Percentiles rank a stretch among this genome's conserved stretches.
Conservation (phyloP, 106 monocot genomes). For the Apostasia shenzhenica region DNA sequence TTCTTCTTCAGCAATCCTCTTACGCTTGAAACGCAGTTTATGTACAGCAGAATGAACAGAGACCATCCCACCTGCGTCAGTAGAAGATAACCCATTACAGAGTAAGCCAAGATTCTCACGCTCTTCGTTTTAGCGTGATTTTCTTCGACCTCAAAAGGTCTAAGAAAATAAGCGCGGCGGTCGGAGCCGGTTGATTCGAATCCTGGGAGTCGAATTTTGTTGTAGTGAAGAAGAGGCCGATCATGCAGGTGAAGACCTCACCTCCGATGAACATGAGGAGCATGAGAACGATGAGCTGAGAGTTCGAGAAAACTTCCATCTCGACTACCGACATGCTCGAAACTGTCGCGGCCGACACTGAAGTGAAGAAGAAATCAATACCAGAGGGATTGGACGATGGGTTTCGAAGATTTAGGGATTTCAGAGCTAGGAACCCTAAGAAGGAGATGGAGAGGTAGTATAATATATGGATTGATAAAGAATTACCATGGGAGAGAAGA, state of each 20-base stretch:
- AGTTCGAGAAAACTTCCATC: slow-evolving; percentile 46
- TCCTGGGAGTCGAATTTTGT: background rate
- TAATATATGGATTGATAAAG: background rate
- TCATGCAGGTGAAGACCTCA: slow-evolving; percentile 34
- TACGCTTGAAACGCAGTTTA: background rate
- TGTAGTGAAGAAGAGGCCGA: slow-evolving; percentile 15
- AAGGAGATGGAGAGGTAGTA: slow-evolving; percentile 16
- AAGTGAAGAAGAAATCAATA: slow-evolving; percentile 43
- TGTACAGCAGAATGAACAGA: background rate
- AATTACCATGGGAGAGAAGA: background rate
- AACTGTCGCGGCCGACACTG: slow-evolving; percentile 38
- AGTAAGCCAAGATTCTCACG: background rate
- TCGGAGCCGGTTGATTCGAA: background rate
- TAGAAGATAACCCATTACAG: slow-evolving; percentile 21
- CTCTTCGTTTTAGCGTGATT: background rate
- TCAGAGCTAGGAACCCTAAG: slow-evolving; percentile 12
- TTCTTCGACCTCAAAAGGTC: background rate
- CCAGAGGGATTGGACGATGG: background rate
- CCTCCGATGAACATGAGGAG: slow-evolving; percentile 49
- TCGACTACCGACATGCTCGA: slow-evolving; percentile 40
- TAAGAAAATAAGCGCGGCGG: background rate
- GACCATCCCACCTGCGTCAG: slow-evolving; percentile 11
- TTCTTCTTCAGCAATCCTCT: slow-evolving; percentile 10
- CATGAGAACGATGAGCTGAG: slow-evolving; percentile 36
- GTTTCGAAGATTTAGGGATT: background rate